Evolutionary conservation across 495 filamentous ascomycete species (phyloP).

Genomic region (Aspergillus sparsus): DNA sequence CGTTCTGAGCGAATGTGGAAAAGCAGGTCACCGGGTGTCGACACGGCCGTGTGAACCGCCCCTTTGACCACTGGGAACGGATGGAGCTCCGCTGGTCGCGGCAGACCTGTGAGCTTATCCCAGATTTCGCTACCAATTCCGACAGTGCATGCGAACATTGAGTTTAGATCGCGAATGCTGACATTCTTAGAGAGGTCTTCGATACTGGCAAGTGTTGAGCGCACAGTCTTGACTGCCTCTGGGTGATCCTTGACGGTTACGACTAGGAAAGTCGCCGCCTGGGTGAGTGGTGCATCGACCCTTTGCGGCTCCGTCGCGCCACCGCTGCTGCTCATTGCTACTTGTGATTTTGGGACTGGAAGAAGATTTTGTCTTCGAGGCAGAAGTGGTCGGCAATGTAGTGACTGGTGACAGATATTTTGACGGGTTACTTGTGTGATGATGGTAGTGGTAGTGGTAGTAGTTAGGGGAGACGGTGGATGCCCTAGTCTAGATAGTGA

Average conservation of each 20-base stretch:
- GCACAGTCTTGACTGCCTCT: slow-evolving; percentile 40
- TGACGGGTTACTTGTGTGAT: no score
- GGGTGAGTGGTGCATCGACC: slow-evolving; percentile 52
- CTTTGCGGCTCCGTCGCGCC: slow-evolving; percentile 42
- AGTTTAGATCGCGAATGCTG: slow-evolving; percentile 50
- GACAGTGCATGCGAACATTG: slow-evolving; percentile 54
- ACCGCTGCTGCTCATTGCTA: slow-evolving; percentile 30
- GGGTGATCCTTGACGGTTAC: slow-evolving; percentile 40
- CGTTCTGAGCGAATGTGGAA: slow-evolving; percentile 61
- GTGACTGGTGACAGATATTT: no score
- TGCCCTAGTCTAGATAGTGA: no score
- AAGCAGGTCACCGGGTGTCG: slow-evolving; percentile 56
- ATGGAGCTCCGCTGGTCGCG: slow-evolving; percentile 53
- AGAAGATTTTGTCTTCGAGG: neutral
- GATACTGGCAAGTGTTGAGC: slow-evolving; percentile 47
- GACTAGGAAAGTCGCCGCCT: slow-evolving; percentile 55
- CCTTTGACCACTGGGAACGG: slow-evolving; percentile 52
- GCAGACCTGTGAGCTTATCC: slow-evolving; percentile 46
- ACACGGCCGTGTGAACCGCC: slow-evolving; percentile 45
- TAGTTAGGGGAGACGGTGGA: no score
- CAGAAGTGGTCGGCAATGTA: neutral
- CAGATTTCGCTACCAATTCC: slow-evolving; percentile 56
- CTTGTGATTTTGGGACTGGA: neutral
- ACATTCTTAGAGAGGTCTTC: slow-evolving; percentile 55
- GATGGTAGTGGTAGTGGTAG: no score